Base-by-base conservation (phyloP, 2,329 filamentous ascomycete species). In the Neurospora crassa region DNA sequence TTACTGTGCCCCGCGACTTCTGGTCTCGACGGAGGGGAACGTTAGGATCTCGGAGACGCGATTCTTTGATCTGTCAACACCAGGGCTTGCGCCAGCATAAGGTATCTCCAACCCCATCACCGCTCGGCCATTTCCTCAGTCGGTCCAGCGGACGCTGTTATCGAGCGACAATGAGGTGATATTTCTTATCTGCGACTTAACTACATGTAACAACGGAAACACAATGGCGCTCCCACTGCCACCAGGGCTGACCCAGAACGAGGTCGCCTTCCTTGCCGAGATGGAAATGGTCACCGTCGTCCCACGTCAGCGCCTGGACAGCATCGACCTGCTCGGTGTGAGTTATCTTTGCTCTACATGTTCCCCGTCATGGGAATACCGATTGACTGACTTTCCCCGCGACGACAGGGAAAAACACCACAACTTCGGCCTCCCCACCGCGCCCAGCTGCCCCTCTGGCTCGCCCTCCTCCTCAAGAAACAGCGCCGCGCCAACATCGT, bases 231-330 rank as follows among this genome's bases (percentile, higher is more conserved):
- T 85, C 68, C 84, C 85, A 40, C 79, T 87, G 16, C 84, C 84
- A 5, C 77, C 80, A 69, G 85, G 75, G 80, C 87, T 97, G 67
- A 91, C 92, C 76, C 93, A 96, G 72, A 86, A 92, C 74, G 96
- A 99, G 83, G 92, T 96, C 67, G 92, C 94, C 69, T 99, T 98
- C 79, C 84, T 98, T 40, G 97, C 94, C 81, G 96, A 99, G 83
- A 98, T 97, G 94, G 95, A 98, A 83, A 88, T 93, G 77, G 92
- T 99, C 71, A 97, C 94, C 0, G 88, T 99, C 29, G 89, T 98
- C 68, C 96, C 96, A 43, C 92, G 96, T 70, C 94, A 98, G 80
- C 89, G 92, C 74, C 89, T 99, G 70, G 94, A 97, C 75, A 89
- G 89, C 76, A 91, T 99, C 74, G 87, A 92, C 76, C 87, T 99